Evolutionary conservation across 352 stramenopile genomes (phyloP).

Genomic region (Phytophthora constricta): DNA sequence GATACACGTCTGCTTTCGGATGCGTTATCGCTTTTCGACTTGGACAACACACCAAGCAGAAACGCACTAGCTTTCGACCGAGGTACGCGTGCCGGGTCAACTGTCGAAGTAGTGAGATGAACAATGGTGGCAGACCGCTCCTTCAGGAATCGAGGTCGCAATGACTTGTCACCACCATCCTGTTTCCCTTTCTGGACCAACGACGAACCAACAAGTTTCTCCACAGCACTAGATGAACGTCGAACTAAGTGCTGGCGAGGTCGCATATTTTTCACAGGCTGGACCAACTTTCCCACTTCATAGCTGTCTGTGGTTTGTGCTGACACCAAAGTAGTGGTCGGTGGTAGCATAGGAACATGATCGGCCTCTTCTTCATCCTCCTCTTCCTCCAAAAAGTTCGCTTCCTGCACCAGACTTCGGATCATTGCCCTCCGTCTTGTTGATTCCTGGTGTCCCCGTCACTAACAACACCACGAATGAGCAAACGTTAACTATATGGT

Average conservation of each 20-base stretch:
- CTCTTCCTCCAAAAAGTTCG: constrained; percentile 28
- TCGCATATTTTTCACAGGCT: constrained; percentile 6
- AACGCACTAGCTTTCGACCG: constrained; percentile 71
- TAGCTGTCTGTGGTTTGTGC: constrained; percentile 4
- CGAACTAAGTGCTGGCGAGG: constrained; percentile 11
- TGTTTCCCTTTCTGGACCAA: constrained; percentile 12
- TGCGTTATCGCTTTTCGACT: constrained; percentile 27
- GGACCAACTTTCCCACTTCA: neutral
- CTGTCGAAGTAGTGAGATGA: constrained; percentile 21
- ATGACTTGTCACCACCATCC: constrained; percentile 43
- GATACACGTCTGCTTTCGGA: constrained; percentile 28
- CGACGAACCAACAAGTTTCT: neutral
- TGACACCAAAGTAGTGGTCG: constrained; percentile 1
- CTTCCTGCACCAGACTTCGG: constrained; percentile 36
- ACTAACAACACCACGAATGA: constrained; percentile 17
- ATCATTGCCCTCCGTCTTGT: constrained; percentile 18
- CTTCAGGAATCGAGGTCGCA: constrained; percentile 59
- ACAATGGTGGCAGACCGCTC: constrained; percentile 57
- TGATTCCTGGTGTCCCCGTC: neutral
- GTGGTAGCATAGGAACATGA: neutral
- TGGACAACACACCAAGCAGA: constrained; percentile 53
- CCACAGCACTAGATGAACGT: constrained; percentile 22
- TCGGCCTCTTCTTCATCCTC: constrained; percentile 23
- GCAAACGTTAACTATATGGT: constrained; percentile 22
- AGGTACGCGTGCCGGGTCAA: constrained; percentile 24